Percentiles rank a stretch among this genome's conserved stretches.
Conservation (phyloP, 768 basidiomycete species). For the Trametes elegans region DNA sequence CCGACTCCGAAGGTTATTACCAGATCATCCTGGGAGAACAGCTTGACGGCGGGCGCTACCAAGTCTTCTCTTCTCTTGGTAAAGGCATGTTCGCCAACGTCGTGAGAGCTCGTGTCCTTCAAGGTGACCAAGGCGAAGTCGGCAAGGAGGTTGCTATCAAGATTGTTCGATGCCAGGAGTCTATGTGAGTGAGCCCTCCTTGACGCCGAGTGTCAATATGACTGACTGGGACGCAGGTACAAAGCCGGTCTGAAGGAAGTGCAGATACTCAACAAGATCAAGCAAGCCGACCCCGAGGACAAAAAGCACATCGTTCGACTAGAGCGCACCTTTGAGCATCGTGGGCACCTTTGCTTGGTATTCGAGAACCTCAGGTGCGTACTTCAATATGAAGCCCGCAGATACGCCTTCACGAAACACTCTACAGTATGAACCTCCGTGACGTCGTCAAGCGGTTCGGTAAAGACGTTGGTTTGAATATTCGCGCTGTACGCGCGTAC, state of each 20-base stretch:
- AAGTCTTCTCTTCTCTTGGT: slow-evolving; percentile 92
- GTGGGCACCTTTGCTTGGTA: slow-evolving; percentile 94
- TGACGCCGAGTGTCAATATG: no score
- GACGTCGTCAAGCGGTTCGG: slow-evolving; percentile 98
- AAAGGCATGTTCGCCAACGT: slow-evolving; percentile 99
- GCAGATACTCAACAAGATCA: slow-evolving; percentile 83
- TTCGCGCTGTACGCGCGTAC: slow-evolving; percentile 98
- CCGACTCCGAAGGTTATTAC: slow-evolving; percentile 96
- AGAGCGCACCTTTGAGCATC: slow-evolving; percentile 93
- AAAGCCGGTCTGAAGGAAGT: slow-evolving; percentile 93
- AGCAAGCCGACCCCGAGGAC: slow-evolving; percentile 90
- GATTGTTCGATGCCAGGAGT: slow-evolving; percentile 92
- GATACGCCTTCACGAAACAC: slow-evolving; percentile 2
- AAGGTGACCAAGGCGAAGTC: slow-evolving; percentile 52
- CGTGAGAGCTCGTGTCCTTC: slow-evolving; percentile 80
- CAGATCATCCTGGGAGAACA: slow-evolving; percentile 92
- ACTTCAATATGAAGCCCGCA: neutral
- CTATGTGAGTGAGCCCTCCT: slow-evolving; percentile 62
- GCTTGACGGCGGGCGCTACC: slow-evolving; percentile 88
- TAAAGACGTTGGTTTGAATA: slow-evolving; percentile 95
- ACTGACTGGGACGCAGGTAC: slow-evolving; percentile 55
- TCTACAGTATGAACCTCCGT: slow-evolving; percentile 88
- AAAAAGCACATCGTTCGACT: slow-evolving; percentile 96
- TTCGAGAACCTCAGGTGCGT: slow-evolving; percentile 89
- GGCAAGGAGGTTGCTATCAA: slow-evolving; percentile 94